These are phyloP conservation scores for Musa itinerans DNA, from an alignment of 176 grass and related monocot species.

Conservation along the genomic window DNA sequence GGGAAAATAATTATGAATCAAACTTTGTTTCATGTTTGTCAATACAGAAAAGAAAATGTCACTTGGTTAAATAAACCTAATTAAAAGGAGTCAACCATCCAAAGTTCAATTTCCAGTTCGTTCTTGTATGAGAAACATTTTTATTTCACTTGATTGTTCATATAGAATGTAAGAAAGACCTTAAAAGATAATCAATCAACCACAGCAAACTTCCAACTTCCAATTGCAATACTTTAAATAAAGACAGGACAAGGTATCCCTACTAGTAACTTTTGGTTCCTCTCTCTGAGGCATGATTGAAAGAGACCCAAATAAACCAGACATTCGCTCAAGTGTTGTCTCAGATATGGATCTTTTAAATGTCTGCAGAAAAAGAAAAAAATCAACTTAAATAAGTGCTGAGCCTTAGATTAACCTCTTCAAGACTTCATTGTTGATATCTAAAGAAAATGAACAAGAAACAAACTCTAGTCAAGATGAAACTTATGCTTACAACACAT, in stretches of 20 bases:
- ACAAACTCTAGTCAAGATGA: neutral
- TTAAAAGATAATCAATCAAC: neutral
- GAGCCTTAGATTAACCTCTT: neutral
- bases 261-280: conserved; percentile 45
- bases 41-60: too few species aligned
- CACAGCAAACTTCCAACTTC: neutral
- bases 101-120: neutral
- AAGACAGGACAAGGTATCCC: neutral
- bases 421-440: neutral
- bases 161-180: neutral
- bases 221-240: neutral
- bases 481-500: neutral
- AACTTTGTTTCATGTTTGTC: neutral
- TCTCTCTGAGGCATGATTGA: conserved; percentile 56
- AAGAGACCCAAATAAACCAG: conserved; percentile 58
- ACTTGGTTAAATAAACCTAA: too few species aligned
- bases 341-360: conserved; percentile 73
- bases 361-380: conserved; percentile 30
- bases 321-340: conserved; percentile 61
- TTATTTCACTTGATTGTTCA: neutral
- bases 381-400: neutral
- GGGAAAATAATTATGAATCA: neutral
- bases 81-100: neutral
- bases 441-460: neutral
- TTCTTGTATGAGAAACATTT: neutral